Evolutionary conservation across 371 early-diverging fungal genomes (phyloP).

Genomic region (Catenaria anguillulae): DNA sequence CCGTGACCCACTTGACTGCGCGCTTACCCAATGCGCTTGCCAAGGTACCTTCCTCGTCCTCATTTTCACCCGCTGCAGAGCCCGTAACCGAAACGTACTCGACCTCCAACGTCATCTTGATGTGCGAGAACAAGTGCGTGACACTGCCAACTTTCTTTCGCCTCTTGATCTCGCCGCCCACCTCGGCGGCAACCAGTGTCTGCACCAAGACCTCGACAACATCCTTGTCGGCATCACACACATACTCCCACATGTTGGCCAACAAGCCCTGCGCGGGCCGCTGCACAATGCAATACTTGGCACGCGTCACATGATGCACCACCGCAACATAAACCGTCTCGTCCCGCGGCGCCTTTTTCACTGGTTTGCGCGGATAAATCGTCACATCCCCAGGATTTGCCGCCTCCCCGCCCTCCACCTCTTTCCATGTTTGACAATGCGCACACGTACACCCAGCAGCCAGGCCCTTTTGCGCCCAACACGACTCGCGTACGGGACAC

Average conservation of each 20-base stretch:
- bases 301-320: slow-evolving; percentile 39
- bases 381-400: slow-evolving; percentile 18
- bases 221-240: slow-evolving; percentile 19
- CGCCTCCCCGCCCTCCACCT: not conserved
- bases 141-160: slow-evolving; percentile 35
- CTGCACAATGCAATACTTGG: slow-evolving; percentile 9
- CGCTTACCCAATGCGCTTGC: too few species aligned
- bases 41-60: not conserved
- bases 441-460: not conserved
- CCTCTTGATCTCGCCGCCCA: slow-evolving; percentile 10
- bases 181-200: not conserved
- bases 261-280: slow-evolving; percentile 31
- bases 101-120: slow-evolving; percentile 24
- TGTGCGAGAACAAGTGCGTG: slow-evolving; percentile 55
- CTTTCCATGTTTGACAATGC: not conserved
- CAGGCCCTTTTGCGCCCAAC: slow-evolving; percentile 48
- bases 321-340: slow-evolving; percentile 48
- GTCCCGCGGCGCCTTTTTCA: slow-evolving; percentile 43
- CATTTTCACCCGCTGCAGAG: not conserved
- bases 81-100: slow-evolving; percentile 3
- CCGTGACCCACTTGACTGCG: slow-evolving; percentile 30
- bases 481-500: slow-evolving; percentile 48
- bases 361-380: slow-evolving; percentile 45
- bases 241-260: slow-evolving; percentile 72
- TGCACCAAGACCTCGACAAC: not conserved